These are phyloP conservation scores for Citrus sinensis DNA, from an alignment of 345 rosid species.

Conservation along the genomic window DNA sequence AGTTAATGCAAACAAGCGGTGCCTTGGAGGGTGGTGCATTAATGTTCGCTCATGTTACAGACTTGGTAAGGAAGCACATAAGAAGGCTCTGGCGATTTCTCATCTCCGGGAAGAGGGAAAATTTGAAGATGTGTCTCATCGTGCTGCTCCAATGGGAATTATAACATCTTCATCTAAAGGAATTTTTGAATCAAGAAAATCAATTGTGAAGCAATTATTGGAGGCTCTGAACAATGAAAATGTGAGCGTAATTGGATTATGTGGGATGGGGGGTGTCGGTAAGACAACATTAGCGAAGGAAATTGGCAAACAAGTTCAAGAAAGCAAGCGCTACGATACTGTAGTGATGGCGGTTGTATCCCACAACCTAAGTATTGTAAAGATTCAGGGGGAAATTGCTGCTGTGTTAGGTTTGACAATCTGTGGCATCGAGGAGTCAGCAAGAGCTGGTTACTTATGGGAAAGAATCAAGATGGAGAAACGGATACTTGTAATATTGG, in stretches of 20 bases:
- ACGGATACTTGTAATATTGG: slow-evolving; percentile 20
- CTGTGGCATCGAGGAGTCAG: neutral
- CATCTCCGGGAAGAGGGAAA: neutral
- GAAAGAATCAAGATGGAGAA: slow-evolving; percentile 2
- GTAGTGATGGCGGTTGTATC: slow-evolving; percentile 8
- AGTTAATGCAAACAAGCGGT: neutral
- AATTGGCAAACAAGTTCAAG: neutral
- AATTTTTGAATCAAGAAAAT: neutral
- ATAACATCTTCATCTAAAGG: neutral
- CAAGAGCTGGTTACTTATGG: slow-evolving; percentile 4
- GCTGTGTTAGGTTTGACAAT: neutral
- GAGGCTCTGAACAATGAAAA: neutral
- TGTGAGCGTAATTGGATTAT: slow-evolving; percentile 9
- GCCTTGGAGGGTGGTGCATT: neutral
- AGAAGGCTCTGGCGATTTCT: neutral
- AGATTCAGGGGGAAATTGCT: slow-evolving; percentile 16
- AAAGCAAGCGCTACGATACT: slow-evolving; percentile 1
- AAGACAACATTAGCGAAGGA: slow-evolving; percentile 17
- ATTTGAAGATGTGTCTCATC: neutral
- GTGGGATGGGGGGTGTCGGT: slow-evolving; percentile 7
- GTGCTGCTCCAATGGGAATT: neutral
- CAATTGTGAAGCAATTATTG: neutral
- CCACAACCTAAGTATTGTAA: neutral
- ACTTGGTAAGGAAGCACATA: neutral
- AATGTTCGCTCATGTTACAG: neutral